Evolutionary conservation across 1,139 yeast species (phyloP), one percentile per base, ranked within the genome.

Genomic region (Pichia terricola): DNA sequence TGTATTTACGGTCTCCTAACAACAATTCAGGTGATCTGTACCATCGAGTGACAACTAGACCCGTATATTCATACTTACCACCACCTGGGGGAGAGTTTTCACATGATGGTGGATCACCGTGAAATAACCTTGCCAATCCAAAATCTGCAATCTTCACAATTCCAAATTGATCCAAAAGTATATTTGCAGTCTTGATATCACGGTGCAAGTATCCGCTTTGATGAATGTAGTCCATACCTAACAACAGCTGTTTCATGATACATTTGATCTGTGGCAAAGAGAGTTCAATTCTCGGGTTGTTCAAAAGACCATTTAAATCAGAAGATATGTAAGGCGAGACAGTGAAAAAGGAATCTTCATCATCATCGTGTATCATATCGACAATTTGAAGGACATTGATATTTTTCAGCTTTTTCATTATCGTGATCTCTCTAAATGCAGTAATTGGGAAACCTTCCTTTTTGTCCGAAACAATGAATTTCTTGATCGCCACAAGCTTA

Each of bases 391-490:
- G 69, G 28, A 91, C 75, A 60, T 94, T 86, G 32, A 68, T 64
- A 58, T 89, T 88, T 43, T 72, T 65, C 45, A 94, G 66, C 47
- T 73, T 72, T 60, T 86, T 87, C 60, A 94, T 68, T 26, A 89
- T 87, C 26, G 85, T 77, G 50, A 91, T 88, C 59, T 94, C 99
- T 51, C 99, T 72, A 64, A 89, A 75, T 4, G 98, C 96, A 0
- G 98, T 94, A 27, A 94, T 81, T 1, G 99, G 98, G 60, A 91
- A 88, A 33, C 95, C 91, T 54, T 88, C 96, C 55, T 84, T 86
- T 40, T 84, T 87, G 44, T 85, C 83, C 57, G 85, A 91, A 51
- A 85, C 76, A 26, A 89, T 68, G 41, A 91, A 76, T 59, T 84
- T 86, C 62, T 94, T 94, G 54, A 94, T 68, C 2, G 96, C 96